These are phyloP conservation scores for Phytophthora crassamura DNA, from an alignment of 352 stramenopile species.

Conservation along the genomic window DNA sequence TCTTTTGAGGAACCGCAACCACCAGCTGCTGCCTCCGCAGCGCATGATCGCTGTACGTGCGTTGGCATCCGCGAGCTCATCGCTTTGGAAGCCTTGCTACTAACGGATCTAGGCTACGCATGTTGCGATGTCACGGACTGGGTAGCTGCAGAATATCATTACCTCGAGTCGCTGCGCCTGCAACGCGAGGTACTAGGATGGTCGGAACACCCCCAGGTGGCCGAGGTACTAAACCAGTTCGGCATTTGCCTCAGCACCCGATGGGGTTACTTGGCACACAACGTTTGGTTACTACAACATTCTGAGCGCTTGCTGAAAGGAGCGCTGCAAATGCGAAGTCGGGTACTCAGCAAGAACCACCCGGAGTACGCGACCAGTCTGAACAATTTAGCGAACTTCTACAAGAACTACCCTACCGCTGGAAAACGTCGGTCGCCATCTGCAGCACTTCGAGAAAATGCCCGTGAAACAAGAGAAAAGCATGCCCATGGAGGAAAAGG, in stretches of 20 bases:
- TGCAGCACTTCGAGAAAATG: constrained; percentile 28
- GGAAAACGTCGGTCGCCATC: constrained; percentile 41
- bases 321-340: constrained; percentile 70
- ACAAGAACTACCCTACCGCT: constrained; percentile 68
- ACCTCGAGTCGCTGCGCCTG: constrained; percentile 78
- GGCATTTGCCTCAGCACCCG: constrained; percentile 81
- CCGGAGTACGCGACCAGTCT: constrained; percentile 84
- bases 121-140: constrained; percentile 83
- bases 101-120: constrained; percentile 81
- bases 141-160: constrained; percentile 78
- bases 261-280: constrained; percentile 75
- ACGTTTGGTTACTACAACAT: constrained; percentile 80
- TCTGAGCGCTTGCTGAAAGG: constrained; percentile 75
- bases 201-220: constrained; percentile 78
- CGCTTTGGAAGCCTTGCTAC: constrained; percentile 71
- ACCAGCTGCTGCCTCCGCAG: constrained; percentile 30
- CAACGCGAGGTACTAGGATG: constrained; percentile 80
- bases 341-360: constrained; percentile 75
- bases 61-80: constrained; percentile 81
- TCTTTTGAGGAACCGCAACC: constrained; percentile 63
- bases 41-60: constrained; percentile 59
- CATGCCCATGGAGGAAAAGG: constrained; percentile 23
- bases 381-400: constrained; percentile 89
- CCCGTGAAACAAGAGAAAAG: constrained; percentile 25
- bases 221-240: constrained; percentile 83